These are phyloP conservation scores for Macrotyloma uniflorum DNA, from an alignment of 306 rosid species.

Conservation along the genomic window DNA sequence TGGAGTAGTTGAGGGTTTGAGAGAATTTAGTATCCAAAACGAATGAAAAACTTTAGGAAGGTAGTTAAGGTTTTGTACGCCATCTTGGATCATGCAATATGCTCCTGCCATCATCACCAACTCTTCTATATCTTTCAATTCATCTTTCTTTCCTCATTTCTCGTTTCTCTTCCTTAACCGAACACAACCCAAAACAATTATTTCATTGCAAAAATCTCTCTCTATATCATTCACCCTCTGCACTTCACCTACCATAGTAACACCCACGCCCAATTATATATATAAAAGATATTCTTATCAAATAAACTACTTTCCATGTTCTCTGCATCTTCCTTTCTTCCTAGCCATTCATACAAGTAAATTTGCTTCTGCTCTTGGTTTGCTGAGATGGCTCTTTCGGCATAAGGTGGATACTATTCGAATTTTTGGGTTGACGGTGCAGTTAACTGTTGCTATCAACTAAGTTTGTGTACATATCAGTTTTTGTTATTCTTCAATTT, in stretches of 20 bases:
- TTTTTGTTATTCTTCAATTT: slow-evolving; percentile 48
- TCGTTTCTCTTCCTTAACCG: slow-evolving; percentile 43
- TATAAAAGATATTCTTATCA: slow-evolving; percentile 13
- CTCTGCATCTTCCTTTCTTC: slow-evolving; percentile 8
- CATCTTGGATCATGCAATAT: slow-evolving; percentile 80
- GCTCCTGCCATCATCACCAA: slow-evolving; percentile 79
- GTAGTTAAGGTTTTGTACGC: slow-evolving; percentile 71
- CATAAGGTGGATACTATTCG: slow-evolving; percentile 36
- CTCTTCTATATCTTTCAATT: slow-evolving; percentile 42
- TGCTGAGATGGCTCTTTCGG: slow-evolving; percentile 35
- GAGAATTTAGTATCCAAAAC: slow-evolving; percentile 49
- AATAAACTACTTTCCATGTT: not conserved
- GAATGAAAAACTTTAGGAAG: slow-evolving; percentile 56
- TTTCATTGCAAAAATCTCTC: slow-evolving; percentile 36
- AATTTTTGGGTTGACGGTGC: slow-evolving; percentile 45
- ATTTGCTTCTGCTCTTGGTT: not conserved
- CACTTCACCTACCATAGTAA: slow-evolving; percentile 84
- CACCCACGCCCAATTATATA: slow-evolving; percentile 43
- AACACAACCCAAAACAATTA: slow-evolving; percentile 31
- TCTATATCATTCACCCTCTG: slow-evolving; percentile 65
- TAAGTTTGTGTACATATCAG: slow-evolving; percentile 45
- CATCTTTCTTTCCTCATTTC: slow-evolving; percentile 46
- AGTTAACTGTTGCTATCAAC: slow-evolving; percentile 61
- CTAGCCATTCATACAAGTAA: not conserved
- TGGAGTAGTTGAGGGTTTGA: slow-evolving; percentile 72